phyloP scores from a whole-genome alignment of 192 early-diverging fungal species.

The Backusella liffmaniae region DNA sequence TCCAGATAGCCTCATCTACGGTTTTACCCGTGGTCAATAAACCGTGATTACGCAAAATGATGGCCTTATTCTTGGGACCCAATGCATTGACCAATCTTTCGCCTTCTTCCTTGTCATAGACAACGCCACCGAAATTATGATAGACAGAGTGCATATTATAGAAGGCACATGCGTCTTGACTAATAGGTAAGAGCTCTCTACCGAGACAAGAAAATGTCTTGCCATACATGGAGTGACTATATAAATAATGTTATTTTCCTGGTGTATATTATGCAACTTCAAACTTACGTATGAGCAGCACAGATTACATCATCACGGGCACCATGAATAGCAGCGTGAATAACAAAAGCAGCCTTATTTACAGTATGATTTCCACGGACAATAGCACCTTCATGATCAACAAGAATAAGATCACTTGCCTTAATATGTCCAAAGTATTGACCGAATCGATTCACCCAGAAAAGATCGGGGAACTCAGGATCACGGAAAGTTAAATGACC shows the following conservation, averaged over 20 bases:
- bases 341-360: constrained; percentile 62
- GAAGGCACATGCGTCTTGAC: constrained; percentile 64
- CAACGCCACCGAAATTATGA: constrained; percentile 55
- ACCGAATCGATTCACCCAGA: constrained; percentile 65
- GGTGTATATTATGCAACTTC: background rate
- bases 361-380: constrained; percentile 46
- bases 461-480: constrained; percentile 55
- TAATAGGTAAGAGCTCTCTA: constrained; percentile 44
- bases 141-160: constrained; percentile 52
- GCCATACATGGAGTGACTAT: constrained; percentile 58
- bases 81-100: constrained; percentile 46
- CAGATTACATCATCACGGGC: constrained; percentile 47
- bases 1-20: constrained; percentile 57
- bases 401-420: constrained; percentile 54
- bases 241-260: background rate
- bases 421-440: constrained; percentile 53
- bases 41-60: constrained; percentile 63
- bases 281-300: constrained; percentile 47
- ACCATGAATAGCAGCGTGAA: constrained; percentile 56
- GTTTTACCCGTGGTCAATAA: constrained; percentile 51
- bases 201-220: constrained; percentile 56
- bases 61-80: constrained; percentile 45
- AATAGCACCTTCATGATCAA: constrained; percentile 52
- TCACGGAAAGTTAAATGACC: constrained; percentile 61
- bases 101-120: constrained; percentile 56